Percentiles rank a stretch among this genome's conserved stretches.
Conservation (phyloP, 2,329 filamentous ascomycete genomes). For the Arachnomyces sp. region DNA sequence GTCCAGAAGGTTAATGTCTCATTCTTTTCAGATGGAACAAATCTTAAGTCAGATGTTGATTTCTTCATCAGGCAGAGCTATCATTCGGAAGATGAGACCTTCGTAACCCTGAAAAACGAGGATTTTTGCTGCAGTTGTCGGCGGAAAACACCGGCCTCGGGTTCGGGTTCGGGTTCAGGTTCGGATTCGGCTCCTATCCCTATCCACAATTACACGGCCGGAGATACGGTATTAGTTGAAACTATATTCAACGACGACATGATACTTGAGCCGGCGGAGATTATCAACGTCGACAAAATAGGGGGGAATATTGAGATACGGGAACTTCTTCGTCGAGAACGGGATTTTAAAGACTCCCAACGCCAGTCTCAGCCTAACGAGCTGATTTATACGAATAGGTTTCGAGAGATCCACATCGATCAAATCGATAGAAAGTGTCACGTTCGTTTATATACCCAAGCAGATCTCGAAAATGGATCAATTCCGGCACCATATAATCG, state of each 20-base stretch:
- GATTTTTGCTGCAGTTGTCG: constrained; percentile 50
- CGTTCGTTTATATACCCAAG: constrained; percentile 47
- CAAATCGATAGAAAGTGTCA: constrained; percentile 52
- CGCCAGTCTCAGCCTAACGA: constrained; percentile 46
- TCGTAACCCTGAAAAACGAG: constrained; percentile 48
- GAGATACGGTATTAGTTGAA: constrained; percentile 54
- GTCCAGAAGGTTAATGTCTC: constrained; percentile 51
- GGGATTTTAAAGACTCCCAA: constrained; percentile 32
- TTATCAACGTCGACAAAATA: constrained; percentile 35
- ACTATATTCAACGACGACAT: constrained; percentile 15
- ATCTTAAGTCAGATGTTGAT: constrained; percentile 36
- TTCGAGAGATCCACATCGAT: constrained; percentile 28
- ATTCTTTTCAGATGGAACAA: constrained; percentile 45
- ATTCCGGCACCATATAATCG: constrained; percentile 60
- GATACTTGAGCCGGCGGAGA: constrained; percentile 54
- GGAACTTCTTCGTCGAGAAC: constrained; percentile 44
- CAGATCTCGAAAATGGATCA: constrained; percentile 19
- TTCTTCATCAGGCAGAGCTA: constrained; percentile 69
- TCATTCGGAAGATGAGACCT: constrained; percentile 51
- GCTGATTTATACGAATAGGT: constrained; percentile 38
- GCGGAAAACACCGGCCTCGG: too few relatives aligned
- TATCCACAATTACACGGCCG: constrained; percentile 33
- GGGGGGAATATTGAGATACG: constrained; percentile 40
- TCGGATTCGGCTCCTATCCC: neutral
- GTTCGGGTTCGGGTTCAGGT: too few relatives aligned